A percentile compares a stretch with the other conserved stretches of the same genome.
Evolutionary conservation across 805 yeast species (phyloP).

Genomic region (Teunomyces funiuensis): DNA sequence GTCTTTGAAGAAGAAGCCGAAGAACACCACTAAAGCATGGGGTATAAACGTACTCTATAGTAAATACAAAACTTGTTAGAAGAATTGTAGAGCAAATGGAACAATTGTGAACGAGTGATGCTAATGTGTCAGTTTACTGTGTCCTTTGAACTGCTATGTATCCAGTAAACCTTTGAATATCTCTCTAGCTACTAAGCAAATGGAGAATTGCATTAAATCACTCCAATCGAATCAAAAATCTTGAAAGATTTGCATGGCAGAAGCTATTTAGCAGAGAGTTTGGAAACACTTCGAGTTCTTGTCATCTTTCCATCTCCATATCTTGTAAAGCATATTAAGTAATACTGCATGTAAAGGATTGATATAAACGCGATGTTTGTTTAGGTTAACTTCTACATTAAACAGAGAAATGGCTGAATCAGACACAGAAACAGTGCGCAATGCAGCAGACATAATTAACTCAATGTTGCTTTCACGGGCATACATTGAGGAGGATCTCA

Average conservation of each 20-base stretch:
- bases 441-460: conserved; percentile 39
- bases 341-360: neutral
- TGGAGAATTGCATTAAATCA: too few species aligned
- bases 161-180: too few species aligned
- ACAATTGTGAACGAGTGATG: too few species aligned
- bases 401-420: conserved; percentile 14
- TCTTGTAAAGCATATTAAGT: too few species aligned
- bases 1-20: conserved; percentile 68
- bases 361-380: conserved; percentile 2
- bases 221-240: too few species aligned
- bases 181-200: too few species aligned
- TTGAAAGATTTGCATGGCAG: too few species aligned
- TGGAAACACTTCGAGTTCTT: too few species aligned
- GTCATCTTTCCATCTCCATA: too few species aligned
- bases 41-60: conserved; percentile 2
- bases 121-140: too few species aligned
- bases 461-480: conserved; percentile 35
- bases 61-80: conserved; percentile 1
- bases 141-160: too few species aligned
- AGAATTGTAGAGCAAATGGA: neutral
- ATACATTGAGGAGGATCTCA: conserved; percentile 29
- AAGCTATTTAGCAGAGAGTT: too few species aligned
- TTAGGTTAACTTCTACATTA: neutral
- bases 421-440: conserved; percentile 32
- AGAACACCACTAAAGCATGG: conserved; percentile 47